These are phyloP conservation scores for Tetrastigma voinierianum DNA, from an alignment of 164 flowering plant species.

Conservation along the genomic window DNA sequence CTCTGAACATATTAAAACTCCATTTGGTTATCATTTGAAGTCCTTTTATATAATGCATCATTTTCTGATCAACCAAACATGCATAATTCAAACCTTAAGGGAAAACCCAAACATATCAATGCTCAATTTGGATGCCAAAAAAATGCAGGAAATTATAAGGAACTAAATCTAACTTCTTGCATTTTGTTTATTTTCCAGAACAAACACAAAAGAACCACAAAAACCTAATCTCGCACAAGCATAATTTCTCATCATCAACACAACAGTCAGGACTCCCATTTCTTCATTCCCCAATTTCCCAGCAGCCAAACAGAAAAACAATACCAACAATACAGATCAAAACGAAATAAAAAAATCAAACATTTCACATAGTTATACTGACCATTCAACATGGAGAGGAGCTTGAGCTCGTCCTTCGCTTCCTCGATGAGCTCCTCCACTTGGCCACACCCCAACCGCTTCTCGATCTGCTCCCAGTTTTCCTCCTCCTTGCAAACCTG, in stretches of 20 bases:
- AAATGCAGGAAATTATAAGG: no score
- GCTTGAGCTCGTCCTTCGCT: slow-evolving; percentile 88
- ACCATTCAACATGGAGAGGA: slow-evolving; percentile 84
- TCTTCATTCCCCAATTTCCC: neutral
- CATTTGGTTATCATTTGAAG: neutral
- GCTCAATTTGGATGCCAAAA: no score
- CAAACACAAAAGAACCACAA: no score
- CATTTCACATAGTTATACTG: slow-evolving; percentile 7
- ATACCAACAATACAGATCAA: neutral
- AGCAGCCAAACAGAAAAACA: neutral
- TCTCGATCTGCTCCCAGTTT: slow-evolving; percentile 94
- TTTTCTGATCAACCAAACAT: neutral
- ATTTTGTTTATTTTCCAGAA: no score
- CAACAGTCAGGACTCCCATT: no score
- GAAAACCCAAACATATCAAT: no score
- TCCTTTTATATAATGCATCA: neutral
- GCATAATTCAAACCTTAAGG: no score
- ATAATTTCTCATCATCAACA: no score
- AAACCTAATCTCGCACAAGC: no score
- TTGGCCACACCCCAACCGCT: slow-evolving; percentile 85
- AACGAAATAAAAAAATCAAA: neutral
- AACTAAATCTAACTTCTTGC: no score
- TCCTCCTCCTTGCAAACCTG: slow-evolving; percentile 81
- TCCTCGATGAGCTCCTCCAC: slow-evolving; percentile 97
- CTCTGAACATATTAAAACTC: no score